Percentiles rank a stretch among this genome's conserved stretches.
phyloP scores from a whole-genome alignment of 2,329 filamentous ascomycete genomes.

The Ophiobolus disseminans region DNA sequence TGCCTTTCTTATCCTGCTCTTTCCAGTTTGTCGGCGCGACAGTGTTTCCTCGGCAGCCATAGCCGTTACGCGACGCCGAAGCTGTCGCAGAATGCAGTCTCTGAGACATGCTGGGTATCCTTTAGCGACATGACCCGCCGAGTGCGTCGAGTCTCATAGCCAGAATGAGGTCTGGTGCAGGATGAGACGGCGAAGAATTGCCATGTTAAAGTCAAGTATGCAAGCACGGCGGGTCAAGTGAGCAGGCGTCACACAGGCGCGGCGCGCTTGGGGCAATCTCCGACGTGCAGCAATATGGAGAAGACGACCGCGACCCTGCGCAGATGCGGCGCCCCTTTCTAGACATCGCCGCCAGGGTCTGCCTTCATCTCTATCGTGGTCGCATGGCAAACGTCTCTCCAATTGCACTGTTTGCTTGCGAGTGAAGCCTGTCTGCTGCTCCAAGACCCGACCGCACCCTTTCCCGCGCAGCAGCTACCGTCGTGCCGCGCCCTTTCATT shows the following conservation, averaged over 20 bases:
- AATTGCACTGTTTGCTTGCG: constrained; percentile 20
- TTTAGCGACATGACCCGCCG: too few species aligned
- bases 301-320: constrained; percentile 5
- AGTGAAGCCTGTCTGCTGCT: neutral
- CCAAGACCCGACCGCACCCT: constrained; percentile 5
- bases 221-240: constrained; percentile 23
- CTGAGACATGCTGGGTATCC: neutral
- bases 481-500: constrained; percentile 36
- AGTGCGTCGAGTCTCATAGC: neutral
- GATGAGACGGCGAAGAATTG: neutral
- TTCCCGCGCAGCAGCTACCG: constrained; percentile 20
- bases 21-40: too few species aligned
- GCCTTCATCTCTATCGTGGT: constrained; percentile 11
- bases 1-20: too few species aligned
- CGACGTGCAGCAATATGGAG: constrained; percentile 16
- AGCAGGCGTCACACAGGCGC: constrained; percentile 31
- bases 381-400: constrained; percentile 22
- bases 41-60: too few species aligned
- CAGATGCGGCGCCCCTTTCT: constrained; percentile 30
- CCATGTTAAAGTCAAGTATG: constrained; percentile 1
- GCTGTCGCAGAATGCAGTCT: too few species aligned
- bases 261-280: constrained; percentile 28
- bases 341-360: constrained; percentile 18
- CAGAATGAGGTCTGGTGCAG: neutral
- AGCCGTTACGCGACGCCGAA: too few species aligned